Base-by-base conservation (phyloP, 2,329 filamentous ascomycete genomes). In the Lasiodiplodia theobromae region DNA sequence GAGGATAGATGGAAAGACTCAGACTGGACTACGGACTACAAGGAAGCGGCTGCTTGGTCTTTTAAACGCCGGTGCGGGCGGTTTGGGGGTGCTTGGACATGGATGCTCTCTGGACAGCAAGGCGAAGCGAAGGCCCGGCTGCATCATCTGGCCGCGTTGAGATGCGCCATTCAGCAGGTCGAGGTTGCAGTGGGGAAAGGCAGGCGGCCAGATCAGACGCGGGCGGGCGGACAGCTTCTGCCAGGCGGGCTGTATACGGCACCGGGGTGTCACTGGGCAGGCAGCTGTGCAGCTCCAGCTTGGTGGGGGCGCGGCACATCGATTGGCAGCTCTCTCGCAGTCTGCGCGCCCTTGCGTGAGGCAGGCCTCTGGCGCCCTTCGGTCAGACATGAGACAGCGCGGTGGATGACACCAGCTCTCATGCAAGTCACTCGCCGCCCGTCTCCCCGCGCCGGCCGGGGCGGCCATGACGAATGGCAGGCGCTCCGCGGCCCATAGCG, bases 311-410 rank as follows among this genome's bases (percentile, higher is more conserved):
- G 49, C 67, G 57, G 38, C 67, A 56, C 57, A 68, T 34, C 67
- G 67, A 68, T 64, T 68, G 67, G 67, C 57, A 64, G 66, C 66
- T 68, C 65, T 67, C 62, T 56, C 44, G 63, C 49, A 44, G 49
- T 66, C 31, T 21, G 49, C 34, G 21, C 63, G 63, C 66, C 66
- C 66, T 68, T 68, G 66, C 66, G 53, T 62, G 28, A 56, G 31
- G 60, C 60, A 52, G 60, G 54, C 37, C 18, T 31, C 23, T 31
- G 34, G 54, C 51, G 67, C 67, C 67, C 67, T 68, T 63, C 51
- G 57, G 67, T 68, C 65, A 67, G 67, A 68, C 58, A 64, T 68
- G 67, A 68, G 60, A 68, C 67, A 68, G 38, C 21, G 67, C 49
- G 34, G 66, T 60, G 54, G 56, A 60, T 68, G 66, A 68, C 66